Conservation (phyloP, 257 asterid genomes). For the Marsdenia floribunda region DNA sequence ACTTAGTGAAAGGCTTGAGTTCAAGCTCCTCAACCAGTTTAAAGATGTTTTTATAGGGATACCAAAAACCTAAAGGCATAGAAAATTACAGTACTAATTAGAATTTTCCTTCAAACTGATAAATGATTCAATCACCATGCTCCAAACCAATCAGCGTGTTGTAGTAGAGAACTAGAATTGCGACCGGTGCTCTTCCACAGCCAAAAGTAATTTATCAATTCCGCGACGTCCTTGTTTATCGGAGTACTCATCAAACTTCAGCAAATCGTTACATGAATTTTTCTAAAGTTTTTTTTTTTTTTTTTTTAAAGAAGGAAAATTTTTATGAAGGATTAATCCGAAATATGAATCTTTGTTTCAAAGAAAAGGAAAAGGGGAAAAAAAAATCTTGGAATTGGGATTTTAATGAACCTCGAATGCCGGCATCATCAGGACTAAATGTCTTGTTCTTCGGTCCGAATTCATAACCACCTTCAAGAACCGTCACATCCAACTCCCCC, state of each 20-base stretch:
- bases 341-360: not conserved
- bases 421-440: slow-evolving; percentile 52
- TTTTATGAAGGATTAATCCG: not conserved
- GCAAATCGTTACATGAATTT: too few relatives aligned
- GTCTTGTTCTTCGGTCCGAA: slow-evolving; percentile 44
- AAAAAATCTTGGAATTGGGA: not conserved
- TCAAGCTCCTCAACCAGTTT: slow-evolving; percentile 53
- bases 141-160: not conserved
- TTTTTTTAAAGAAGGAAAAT: too few relatives aligned
- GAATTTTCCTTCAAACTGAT: not conserved
- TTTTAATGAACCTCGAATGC: slow-evolving; percentile 33
- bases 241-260: not conserved
- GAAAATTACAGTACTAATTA: not conserved
- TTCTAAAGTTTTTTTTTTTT: too few relatives aligned
- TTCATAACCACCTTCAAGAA: slow-evolving; percentile 71
- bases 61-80: slow-evolving; percentile 45
- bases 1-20: slow-evolving; percentile 45
- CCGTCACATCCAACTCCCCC: slow-evolving; percentile 60
- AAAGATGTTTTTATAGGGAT: slow-evolving; percentile 48
- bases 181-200: not conserved
- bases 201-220: not conserved
- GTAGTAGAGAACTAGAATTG: not conserved
- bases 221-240: not conserved
- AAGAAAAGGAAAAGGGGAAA: not conserved
- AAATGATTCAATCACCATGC: not conserved